phyloP scores from a whole-genome alignment of 257 asterid genomes.

The Craterostigma plantagineum region DNA sequence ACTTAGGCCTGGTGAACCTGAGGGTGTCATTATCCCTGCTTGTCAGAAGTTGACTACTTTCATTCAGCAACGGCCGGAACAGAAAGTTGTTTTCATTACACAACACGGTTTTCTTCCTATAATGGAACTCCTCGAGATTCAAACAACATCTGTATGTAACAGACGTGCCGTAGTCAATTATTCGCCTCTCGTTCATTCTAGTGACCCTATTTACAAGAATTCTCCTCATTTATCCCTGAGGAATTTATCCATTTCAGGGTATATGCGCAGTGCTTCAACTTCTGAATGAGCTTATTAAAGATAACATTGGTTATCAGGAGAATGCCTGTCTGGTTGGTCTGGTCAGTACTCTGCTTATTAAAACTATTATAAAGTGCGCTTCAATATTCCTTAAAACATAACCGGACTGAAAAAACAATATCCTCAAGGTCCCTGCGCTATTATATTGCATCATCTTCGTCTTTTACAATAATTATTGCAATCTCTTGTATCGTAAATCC shows the following conservation, averaged over 20 bases:
- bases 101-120: constrained; percentile 95
- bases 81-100: constrained; percentile 74
- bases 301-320: constrained; percentile 81
- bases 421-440: no score
- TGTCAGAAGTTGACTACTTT: constrained; percentile 80
- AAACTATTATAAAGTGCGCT: neutral
- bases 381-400: neutral
- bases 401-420: no score
- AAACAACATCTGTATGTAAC: constrained; percentile 56
- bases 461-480: no score
- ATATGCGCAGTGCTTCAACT: constrained; percentile 87
- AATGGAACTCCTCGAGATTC: constrained; percentile 89
- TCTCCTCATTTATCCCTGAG: no score
- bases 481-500: constrained; percentile 4
- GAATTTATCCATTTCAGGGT: constrained; percentile 24
- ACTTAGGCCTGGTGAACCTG: constrained; percentile 88
- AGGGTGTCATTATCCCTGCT: constrained; percentile 70
- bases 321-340: constrained; percentile 97
- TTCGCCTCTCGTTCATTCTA: no score
- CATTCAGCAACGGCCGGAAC: constrained; percentile 83
- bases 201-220: no score
- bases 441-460: no score
- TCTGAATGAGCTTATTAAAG: constrained; percentile 77
- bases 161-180: no score
- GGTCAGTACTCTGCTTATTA: constrained; percentile 35